Percentiles rank a stretch among this genome's conserved stretches.
Evolutionary conservation across 1,139 yeast genomes (phyloP).

Genomic region (Blastobotrys petasosporus): DNA sequence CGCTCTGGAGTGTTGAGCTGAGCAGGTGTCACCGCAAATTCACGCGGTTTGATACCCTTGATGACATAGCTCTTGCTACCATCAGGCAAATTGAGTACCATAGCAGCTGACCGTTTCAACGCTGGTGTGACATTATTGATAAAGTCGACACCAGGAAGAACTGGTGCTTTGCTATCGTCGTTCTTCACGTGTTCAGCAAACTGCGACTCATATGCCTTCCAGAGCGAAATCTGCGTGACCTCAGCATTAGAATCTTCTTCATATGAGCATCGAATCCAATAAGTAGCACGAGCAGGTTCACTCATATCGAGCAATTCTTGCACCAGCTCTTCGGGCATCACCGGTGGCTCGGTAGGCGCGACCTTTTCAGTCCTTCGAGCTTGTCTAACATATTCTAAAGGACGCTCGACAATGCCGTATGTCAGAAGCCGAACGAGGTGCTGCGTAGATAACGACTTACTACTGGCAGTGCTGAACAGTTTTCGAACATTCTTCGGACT

Average conservation of each 20-base stretch:
- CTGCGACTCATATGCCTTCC: slow-evolving; percentile 92
- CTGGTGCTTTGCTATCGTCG: slow-evolving; percentile 40
- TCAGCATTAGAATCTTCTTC: slow-evolving; percentile 72
- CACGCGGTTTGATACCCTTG: slow-evolving; percentile 77
- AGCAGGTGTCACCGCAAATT: slow-evolving; percentile 41
- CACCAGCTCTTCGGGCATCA: slow-evolving; percentile 53
- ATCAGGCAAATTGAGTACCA: slow-evolving; percentile 61
- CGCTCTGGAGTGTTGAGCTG: slow-evolving; percentile 17
- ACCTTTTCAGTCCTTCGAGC: slow-evolving; percentile 36
- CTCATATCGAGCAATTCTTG: slow-evolving; percentile 56
- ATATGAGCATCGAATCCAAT: slow-evolving; percentile 92
- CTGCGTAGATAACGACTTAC: slow-evolving; percentile 35
- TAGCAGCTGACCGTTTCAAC: slow-evolving; percentile 86
- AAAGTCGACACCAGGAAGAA: slow-evolving; percentile 93
- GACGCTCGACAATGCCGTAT: slow-evolving; percentile 39
- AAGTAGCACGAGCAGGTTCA: slow-evolving; percentile 89
- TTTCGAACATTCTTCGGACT: slow-evolving; percentile 38
- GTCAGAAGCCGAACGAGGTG: slow-evolving; percentile 55
- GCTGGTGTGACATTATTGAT: slow-evolving; percentile 91
- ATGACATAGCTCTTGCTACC: slow-evolving; percentile 79
- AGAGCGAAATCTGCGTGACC: slow-evolving; percentile 89
- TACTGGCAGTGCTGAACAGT: slow-evolving; percentile 36
- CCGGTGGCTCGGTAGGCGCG: slow-evolving; percentile 59
- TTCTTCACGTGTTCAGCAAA: slow-evolving; percentile 52
- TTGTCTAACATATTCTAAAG: slow-evolving; percentile 33